Evolutionary conservation across 2,329 filamentous ascomycete genomes (phyloP), one percentile per base, ranked within the genome.

Genomic region (Colletotrichum chlorophyti): DNA sequence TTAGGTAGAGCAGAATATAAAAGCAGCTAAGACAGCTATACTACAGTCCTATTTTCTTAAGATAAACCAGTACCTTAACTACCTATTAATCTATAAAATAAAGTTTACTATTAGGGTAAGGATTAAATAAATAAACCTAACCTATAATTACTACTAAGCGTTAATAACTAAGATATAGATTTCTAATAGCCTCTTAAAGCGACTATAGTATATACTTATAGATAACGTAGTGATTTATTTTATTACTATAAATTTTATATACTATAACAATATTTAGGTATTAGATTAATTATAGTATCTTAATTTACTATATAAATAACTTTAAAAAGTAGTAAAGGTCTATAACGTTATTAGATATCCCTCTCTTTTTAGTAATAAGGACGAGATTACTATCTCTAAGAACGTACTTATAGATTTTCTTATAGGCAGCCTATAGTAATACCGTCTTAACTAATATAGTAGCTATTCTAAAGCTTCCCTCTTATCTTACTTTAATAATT

Each of bases 31-130:
- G 46, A 21, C 12, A 9, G 34, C 32, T 15, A 15, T 49, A 15
- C 34, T 49, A 11, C 34, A 49, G 34, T 49, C 34, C 24, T 11
- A 38, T 49, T 29, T 24, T 37, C 46, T 49, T 15, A 19, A 49
- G 46, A 38, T 49, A 12, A 29, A 19, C 42, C 12, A 46, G 42
- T 27, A 27, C 42, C 42, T 34, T 12, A 8, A 46, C 42, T 3
- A 46, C 42, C 27, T 46, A 23, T 11, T 7, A 21, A 46, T 17
- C 17, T 46, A 15, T 34, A 12, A 46, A 27, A 46, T 12, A 21
- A 45, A 32, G 15, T 46, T 17, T 3, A n/a, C 27, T 46, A 10
- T 10, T 8, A 49, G 17, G 15, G 15, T 6, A 23, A 21, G 42
- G 27, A 34, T 27, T 15, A 12, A 5, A 37, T 17, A 29, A 43